Evolutionary conservation across 129 eudicot species (phyloP).

Genomic region (Flaveria trinervia): DNA sequence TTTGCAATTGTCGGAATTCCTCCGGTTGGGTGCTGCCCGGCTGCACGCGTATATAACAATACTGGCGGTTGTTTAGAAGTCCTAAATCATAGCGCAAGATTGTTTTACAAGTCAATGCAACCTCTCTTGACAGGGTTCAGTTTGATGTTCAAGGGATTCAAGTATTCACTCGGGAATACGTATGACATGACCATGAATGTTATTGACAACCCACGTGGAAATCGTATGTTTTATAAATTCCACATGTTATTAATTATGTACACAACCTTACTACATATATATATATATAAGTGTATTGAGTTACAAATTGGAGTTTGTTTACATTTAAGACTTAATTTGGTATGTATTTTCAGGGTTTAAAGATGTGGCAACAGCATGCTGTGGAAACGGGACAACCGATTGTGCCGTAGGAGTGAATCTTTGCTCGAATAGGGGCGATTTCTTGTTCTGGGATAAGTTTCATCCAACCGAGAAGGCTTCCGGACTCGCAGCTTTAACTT

Average conservation of each 20-base stretch:
- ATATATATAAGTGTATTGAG: too few relatives aligned
- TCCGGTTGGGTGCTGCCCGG: conserved; percentile 53
- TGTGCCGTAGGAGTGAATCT: conserved; percentile 38
- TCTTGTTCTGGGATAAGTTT: conserved; percentile 57
- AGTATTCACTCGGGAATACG: conserved; percentile 49
- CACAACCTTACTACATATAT: background rate
- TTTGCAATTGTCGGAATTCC: conserved; percentile 48
- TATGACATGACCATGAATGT: conserved; percentile 46
- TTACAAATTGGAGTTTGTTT: background rate
- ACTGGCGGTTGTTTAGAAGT: conserved; percentile 35
- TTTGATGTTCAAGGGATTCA: conserved; percentile 29
- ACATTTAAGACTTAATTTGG: background rate
- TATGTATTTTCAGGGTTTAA: conserved; percentile 39
- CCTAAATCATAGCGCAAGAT: conserved; percentile 34
- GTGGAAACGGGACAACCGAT: conserved; percentile 42
- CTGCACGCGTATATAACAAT: conserved; percentile 16
- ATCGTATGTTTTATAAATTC: conserved; percentile 24
- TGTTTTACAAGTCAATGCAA: conserved; percentile 25
- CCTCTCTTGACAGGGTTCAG: conserved; percentile 32
- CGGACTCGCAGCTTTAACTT: conserved; percentile 37
- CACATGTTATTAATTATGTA: too few relatives aligned
- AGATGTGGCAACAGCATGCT: conserved; percentile 50
- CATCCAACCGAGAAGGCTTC: conserved; percentile 62
- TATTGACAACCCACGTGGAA: conserved; percentile 41
- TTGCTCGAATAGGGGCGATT: conserved; percentile 41